These are phyloP conservation scores for Dillenia turbinata DNA, from an alignment of 164 flowering plant species.

Conservation along the genomic window DNA sequence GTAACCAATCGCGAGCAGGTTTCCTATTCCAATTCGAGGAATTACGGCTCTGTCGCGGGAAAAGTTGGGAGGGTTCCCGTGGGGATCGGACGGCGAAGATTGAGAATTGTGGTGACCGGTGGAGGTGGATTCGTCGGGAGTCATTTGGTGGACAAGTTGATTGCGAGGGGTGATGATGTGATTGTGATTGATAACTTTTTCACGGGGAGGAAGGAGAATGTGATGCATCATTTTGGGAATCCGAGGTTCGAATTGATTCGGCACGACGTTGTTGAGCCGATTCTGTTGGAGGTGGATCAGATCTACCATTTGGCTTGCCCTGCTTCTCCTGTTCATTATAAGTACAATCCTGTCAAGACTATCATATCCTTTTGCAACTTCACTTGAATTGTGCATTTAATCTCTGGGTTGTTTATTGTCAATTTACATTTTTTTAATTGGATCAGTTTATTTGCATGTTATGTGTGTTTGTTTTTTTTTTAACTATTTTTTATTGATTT, in stretches of 20 bases:
- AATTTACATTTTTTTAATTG: neutral
- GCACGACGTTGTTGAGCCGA: conserved; percentile 96
- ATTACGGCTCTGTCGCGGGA: conserved; percentile 6
- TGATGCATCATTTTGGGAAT: conserved; percentile 75
- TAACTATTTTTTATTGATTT: neutral
- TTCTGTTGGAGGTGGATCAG: conserved; percentile 95
- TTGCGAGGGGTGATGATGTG: conserved; percentile 79
- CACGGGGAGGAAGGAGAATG: conserved; percentile 94
- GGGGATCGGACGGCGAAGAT: conserved; percentile 41
- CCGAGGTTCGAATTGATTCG: conserved; percentile 89
- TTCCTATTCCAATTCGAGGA: neutral
- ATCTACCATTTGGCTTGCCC: conserved; percentile 97
- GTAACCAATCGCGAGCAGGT: conserved; percentile 6
- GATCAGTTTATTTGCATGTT: neutral
- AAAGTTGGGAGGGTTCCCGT: conserved; percentile 53
- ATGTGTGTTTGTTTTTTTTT: neutral
- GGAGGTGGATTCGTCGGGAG: conserved; percentile 98
- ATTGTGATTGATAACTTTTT: conserved; percentile 94
- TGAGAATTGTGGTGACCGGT: conserved; percentile 87
- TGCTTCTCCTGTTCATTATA: conserved; percentile 96
- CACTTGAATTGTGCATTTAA: neutral
- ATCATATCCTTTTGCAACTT: conserved; percentile 66
- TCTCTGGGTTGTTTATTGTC: neutral
- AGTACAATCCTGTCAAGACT: conserved; percentile 91
- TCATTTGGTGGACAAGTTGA: conserved; percentile 85